A percentile compares a stretch with the other conserved stretches of the same genome.
These are phyloP conservation scores for Melaleuca alternifolia DNA, from an alignment of 345 rosid genomes.

Conservation along the genomic window DNA sequence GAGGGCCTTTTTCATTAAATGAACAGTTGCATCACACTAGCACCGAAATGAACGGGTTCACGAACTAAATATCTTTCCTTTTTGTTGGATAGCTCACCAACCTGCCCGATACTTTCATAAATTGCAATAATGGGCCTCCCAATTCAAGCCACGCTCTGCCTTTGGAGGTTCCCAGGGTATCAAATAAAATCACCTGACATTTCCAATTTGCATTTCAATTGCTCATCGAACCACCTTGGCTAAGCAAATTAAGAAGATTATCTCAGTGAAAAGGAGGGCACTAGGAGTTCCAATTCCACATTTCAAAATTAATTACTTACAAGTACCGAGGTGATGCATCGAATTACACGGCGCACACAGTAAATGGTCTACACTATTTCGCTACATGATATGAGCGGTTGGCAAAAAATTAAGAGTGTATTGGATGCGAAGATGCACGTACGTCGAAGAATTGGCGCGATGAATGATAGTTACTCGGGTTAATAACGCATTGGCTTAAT, in stretches of 20 bases:
- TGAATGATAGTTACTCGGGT: too few species aligned
- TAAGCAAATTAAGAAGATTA: not conserved
- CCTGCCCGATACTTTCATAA: not conserved
- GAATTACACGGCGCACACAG: not conserved
- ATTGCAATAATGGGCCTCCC: not conserved
- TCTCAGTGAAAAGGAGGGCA: not conserved
- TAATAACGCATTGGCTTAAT: too few species aligned
- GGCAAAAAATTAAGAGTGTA: not conserved
- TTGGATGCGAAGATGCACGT: fast-evolving
- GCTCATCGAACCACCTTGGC: not conserved
- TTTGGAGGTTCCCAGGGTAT: not conserved
- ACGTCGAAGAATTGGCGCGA: too few species aligned
- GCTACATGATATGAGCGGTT: not conserved
- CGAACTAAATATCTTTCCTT: not conserved
- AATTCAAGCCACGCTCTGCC: not conserved
- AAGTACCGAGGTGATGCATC: fast-evolving
- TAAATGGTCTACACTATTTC: not conserved
- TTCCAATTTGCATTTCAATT: not conserved
- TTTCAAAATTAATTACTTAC: not conserved
- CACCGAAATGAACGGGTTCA: not conserved
- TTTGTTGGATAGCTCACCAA: not conserved
- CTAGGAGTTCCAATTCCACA: not conserved
- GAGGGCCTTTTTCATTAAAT: not conserved
- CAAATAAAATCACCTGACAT: not conserved
- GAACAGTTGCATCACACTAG: not conserved